phyloP scores from a whole-genome alignment of 371 early-diverging fungal species.

The Mucor irregularis region DNA sequence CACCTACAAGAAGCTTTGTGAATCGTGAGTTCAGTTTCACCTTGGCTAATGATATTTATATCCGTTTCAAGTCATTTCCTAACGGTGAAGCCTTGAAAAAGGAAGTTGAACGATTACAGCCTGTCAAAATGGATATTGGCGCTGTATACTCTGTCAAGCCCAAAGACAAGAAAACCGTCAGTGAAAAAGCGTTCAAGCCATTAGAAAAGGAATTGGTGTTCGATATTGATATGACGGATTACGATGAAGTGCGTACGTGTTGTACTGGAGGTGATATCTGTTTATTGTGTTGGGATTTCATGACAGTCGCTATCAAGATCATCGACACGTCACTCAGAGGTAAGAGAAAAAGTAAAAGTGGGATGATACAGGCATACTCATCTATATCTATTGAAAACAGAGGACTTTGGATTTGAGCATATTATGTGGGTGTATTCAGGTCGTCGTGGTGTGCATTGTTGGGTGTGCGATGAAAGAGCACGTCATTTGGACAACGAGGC shows the following conservation, averaged over 20 bases:
- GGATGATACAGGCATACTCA: too few relatives aligned
- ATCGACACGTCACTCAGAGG: constrained; percentile 74
- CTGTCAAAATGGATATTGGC: constrained; percentile 97
- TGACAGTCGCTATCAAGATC: constrained; percentile 91
- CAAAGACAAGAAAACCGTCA: constrained; percentile 74
- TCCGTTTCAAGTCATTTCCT: constrained; percentile 89
- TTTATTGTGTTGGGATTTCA: constrained; percentile 91
- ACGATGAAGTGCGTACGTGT: constrained; percentile 95
- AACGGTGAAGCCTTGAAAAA: constrained; percentile 71
- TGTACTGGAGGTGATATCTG: constrained; percentile 93
- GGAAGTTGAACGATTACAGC: constrained; percentile 74
- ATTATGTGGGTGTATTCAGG: constrained; percentile 98
- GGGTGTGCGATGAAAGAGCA: constrained; percentile 95
- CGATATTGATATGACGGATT: constrained; percentile 99
- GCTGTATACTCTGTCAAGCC: constrained; percentile 92
- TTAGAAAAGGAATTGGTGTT: constrained; percentile 96
- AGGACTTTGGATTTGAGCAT: constrained; percentile 96
- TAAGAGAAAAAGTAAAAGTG: constrained; percentile 17
- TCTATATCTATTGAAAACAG: constrained; percentile 33
- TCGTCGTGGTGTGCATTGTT: constrained; percentile 99
- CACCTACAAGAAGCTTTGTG: constrained; percentile 62
- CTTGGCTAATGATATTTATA: constrained; percentile 73
- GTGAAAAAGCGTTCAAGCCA: constrained; percentile 73
- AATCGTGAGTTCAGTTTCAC: constrained; percentile 96
- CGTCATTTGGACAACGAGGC: constrained; percentile 74